phyloP scores from a whole-genome alignment of 2,329 filamentous ascomycete genomes.

The Leptodontidium sp. region DNA sequence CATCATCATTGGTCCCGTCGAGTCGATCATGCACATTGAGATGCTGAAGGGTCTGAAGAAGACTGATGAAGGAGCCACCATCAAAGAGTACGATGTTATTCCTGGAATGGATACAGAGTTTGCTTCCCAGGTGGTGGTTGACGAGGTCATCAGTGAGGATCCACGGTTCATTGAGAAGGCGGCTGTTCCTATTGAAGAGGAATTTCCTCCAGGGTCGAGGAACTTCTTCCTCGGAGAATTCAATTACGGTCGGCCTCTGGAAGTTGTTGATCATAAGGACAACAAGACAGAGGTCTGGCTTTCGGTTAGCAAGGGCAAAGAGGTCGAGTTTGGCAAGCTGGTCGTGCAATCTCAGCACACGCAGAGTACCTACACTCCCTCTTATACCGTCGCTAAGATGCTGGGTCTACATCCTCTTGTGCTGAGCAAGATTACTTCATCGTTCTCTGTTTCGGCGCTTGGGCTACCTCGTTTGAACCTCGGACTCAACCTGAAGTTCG shows the following conservation, averaged over 20 bases:
- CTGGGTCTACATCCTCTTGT: slow-evolving; percentile 85
- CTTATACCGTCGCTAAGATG: slow-evolving; percentile 85
- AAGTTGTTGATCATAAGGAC: slow-evolving; percentile 76
- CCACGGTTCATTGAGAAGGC: slow-evolving; percentile 90
- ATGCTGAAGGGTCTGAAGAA: slow-evolving; percentile 92
- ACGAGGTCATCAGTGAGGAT: slow-evolving; percentile 89
- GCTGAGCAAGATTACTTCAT: slow-evolving; percentile 94
- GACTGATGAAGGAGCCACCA: slow-evolving; percentile 86
- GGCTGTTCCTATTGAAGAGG: slow-evolving; percentile 88
- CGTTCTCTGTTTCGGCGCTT: slow-evolving; percentile 85
- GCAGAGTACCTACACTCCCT: slow-evolving; percentile 80
- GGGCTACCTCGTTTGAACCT: slow-evolving; percentile 82
- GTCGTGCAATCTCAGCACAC: slow-evolving; percentile 77
- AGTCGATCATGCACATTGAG: slow-evolving; percentile 89
- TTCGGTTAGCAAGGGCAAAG: slow-evolving; percentile 74
- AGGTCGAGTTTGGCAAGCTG: slow-evolving; percentile 80
- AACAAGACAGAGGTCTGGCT: slow-evolving; percentile 83
- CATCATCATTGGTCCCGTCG: slow-evolving; percentile 84
- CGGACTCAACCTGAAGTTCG: slow-evolving; percentile 95
- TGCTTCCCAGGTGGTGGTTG: slow-evolving; percentile 89
- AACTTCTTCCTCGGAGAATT: slow-evolving; percentile 96
- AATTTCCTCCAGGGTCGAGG: slow-evolving; percentile 83
- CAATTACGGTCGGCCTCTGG: slow-evolving; percentile 89
- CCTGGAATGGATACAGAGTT: slow-evolving; percentile 88
- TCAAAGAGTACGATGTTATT: slow-evolving; percentile 92